Evolutionary conservation across 1,284 basidiomycete species (phyloP).

Genomic region (Puccinia hordei): DNA sequence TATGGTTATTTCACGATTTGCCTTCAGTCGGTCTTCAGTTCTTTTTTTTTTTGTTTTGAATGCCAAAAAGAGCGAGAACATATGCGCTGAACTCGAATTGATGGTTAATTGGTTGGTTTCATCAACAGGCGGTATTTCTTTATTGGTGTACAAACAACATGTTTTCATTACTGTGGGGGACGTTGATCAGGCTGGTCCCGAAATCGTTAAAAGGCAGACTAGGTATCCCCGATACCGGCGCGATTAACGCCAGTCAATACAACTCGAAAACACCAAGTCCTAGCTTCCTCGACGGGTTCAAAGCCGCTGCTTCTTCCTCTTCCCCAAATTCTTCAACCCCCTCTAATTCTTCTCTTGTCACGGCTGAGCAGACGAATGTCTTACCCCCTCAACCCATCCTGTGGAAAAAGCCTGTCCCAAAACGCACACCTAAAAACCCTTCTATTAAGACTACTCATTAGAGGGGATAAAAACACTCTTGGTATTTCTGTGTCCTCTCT

Average conservation of each 20-base stretch:
- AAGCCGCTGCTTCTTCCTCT: constrained; percentile 6
- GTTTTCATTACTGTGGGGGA: constrained; percentile 41
- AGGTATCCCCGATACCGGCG: constrained; percentile 33
- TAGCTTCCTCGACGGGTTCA: constrained; percentile 36
- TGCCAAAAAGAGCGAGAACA: too few relatives aligned
- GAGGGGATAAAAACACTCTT: too few relatives aligned
- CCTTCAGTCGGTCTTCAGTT: too few relatives aligned
- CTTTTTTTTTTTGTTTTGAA: too few relatives aligned
- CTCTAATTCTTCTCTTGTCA: not conserved
- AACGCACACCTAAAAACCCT: not conserved
- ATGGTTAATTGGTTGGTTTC: constrained; percentile 17
- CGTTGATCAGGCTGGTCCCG: constrained; percentile 28
- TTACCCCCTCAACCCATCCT: not conserved
- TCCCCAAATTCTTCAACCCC: not conserved
- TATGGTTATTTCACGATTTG: too few relatives aligned
- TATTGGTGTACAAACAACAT: constrained; percentile 47
- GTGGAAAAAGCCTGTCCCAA: constrained; percentile 3
- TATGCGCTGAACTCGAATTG: not conserved
- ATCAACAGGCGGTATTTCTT: constrained; percentile 35
- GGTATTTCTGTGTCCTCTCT: too few relatives aligned
- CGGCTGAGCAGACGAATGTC: not conserved
- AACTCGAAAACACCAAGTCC: constrained; percentile 1
- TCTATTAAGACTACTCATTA: too few relatives aligned
- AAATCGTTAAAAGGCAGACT: constrained; percentile 11
- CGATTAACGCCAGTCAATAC: not conserved